phyloP scores from a whole-genome alignment of 495 filamentous ascomycete genomes.

The Hypoxylon crocopeplum region DNA sequence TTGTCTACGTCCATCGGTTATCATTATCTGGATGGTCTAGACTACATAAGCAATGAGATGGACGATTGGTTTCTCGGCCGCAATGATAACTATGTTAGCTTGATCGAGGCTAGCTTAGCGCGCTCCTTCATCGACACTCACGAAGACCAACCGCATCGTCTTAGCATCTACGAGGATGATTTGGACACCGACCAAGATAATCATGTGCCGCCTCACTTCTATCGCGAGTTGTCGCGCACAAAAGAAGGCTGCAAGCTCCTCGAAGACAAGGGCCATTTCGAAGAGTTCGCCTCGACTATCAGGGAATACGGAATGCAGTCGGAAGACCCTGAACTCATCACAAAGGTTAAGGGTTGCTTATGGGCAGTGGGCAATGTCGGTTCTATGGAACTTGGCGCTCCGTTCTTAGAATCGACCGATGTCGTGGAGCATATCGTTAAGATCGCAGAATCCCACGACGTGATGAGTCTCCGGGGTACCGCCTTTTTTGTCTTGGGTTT shows the following conservation, averaged over 20 bases:
- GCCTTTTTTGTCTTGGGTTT: conserved; percentile 95
- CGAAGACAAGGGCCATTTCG: conserved; percentile 92
- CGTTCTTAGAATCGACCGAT: conserved; percentile 86
- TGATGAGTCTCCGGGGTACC: conserved; percentile 91
- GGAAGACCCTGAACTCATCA: conserved; percentile 84
- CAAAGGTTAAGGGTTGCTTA: conserved; percentile 95
- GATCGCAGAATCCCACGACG: conserved; percentile 85
- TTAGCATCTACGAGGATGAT: conserved; percentile 61
- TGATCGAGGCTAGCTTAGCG: conserved; percentile 96
- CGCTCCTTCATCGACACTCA: conserved; percentile 78
- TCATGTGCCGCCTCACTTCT: conserved; percentile 92
- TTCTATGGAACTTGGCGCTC: conserved; percentile 95
- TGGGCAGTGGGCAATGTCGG: conserved; percentile 99
- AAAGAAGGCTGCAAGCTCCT: conserved; percentile 89
- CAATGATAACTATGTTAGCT: conserved; percentile 90
- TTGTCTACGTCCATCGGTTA: conserved; percentile 95
- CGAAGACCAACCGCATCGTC: conserved; percentile 57
- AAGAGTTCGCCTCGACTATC: conserved; percentile 88
- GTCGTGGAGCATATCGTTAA: conserved; percentile 83
- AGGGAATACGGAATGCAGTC: conserved; percentile 80
- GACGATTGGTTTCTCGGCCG: conserved; percentile 98
- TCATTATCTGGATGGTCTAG: conserved; percentile 93
- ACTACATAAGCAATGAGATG: conserved; percentile 99
- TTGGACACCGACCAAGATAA: conserved; percentile 59
- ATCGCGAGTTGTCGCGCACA: conserved; percentile 91